A percentile compares a stretch with the other conserved stretches of the same genome.
These are phyloP conservation scores for Neurospora sp. DNA, from an alignment of 495 filamentous ascomycete species.

Conservation along the genomic window DNA sequence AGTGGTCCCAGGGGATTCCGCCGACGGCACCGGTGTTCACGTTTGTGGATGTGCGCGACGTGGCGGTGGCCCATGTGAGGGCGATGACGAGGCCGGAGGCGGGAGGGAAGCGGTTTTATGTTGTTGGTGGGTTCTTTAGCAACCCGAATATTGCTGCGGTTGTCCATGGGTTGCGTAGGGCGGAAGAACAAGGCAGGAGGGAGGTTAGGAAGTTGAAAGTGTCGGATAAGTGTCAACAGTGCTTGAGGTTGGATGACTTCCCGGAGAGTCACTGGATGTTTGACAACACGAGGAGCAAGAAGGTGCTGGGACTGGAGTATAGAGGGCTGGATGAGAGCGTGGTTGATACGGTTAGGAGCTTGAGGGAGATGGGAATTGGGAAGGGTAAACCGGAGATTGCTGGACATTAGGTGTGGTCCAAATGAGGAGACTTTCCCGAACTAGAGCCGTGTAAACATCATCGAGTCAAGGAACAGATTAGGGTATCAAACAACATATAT, in stretches of 20 bases:
- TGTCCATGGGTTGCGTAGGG: constrained; percentile 12
- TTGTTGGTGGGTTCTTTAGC: constrained; percentile 32
- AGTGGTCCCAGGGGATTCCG: constrained; percentile 15
- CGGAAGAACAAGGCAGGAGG: constrained; percentile 11
- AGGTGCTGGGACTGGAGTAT: constrained; percentile 31
- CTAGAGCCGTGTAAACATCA: background rate
- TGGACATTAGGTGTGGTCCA: background rate
- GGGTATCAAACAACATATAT: background rate
- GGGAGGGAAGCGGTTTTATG: constrained; percentile 34
- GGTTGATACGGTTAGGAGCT: constrained; percentile 24
- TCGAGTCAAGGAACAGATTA: background rate
- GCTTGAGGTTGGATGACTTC: constrained; percentile 21
- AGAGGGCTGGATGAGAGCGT: constrained; percentile 26
- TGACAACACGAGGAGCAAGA: constrained; percentile 23
- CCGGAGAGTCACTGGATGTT: constrained; percentile 28
- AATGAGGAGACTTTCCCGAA: background rate
- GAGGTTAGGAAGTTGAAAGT: background rate
- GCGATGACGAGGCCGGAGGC: constrained; percentile 30
- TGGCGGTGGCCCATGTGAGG: constrained; percentile 32
- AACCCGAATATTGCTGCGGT: constrained; percentile 30
- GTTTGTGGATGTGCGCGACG: constrained; percentile 40
- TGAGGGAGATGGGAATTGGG: background rate
- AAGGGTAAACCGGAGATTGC: background rate
- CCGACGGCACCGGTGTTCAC: constrained; percentile 36
- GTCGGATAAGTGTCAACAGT: background rate